These are phyloP conservation scores for Verticillium albo-atrum DNA, from an alignment of 2,329 filamentous ascomycete species.

Conservation along the genomic window DNA sequence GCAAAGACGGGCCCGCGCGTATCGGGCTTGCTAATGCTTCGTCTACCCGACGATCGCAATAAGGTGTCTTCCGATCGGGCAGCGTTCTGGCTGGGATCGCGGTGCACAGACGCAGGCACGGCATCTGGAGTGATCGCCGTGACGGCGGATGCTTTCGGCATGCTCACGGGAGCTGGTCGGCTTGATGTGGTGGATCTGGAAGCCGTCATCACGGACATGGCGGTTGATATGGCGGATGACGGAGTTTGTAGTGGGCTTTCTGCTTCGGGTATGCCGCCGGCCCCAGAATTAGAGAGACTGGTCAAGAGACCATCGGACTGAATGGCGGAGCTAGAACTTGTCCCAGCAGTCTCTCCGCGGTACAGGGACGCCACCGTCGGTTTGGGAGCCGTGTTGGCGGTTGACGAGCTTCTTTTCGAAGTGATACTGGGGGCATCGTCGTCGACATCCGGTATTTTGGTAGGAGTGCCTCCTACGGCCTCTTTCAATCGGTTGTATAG, in stretches of 20 bases:
- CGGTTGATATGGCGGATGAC: constrained; percentile 42
- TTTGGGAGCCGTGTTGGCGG: constrained; percentile 35
- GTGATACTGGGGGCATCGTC: constrained; percentile 23
- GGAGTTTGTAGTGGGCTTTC: constrained; percentile 37
- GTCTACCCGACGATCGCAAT: constrained; percentile 29
- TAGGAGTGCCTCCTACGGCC: constrained; percentile 67
- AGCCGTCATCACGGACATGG: constrained; percentile 39
- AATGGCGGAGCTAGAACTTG: constrained; percentile 23
- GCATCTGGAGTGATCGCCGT: constrained; percentile 40
- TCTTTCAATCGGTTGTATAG: constrained; percentile 82
- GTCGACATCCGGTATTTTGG: constrained; percentile 33
- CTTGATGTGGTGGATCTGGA: constrained; percentile 36
- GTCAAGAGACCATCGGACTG: constrained; percentile 28
- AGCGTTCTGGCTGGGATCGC: constrained; percentile 38
- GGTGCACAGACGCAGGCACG: constrained; percentile 46
- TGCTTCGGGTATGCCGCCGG: constrained; percentile 22
- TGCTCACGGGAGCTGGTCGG: constrained; percentile 35
- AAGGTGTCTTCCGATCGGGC: constrained; percentile 38
- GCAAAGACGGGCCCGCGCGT: constrained; percentile 28
- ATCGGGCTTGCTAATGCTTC: constrained; percentile 39
- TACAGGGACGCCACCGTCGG: constrained; percentile 29
- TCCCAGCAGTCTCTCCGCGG: constrained; percentile 33
- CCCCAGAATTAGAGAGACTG: constrained; percentile 31
- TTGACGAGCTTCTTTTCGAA: constrained; percentile 37
- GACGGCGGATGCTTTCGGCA: constrained; percentile 35